These are phyloP conservation scores for Colletotrichum sublineola DNA, from an alignment of 2,329 filamentous ascomycete species.

Conservation along the genomic window DNA sequence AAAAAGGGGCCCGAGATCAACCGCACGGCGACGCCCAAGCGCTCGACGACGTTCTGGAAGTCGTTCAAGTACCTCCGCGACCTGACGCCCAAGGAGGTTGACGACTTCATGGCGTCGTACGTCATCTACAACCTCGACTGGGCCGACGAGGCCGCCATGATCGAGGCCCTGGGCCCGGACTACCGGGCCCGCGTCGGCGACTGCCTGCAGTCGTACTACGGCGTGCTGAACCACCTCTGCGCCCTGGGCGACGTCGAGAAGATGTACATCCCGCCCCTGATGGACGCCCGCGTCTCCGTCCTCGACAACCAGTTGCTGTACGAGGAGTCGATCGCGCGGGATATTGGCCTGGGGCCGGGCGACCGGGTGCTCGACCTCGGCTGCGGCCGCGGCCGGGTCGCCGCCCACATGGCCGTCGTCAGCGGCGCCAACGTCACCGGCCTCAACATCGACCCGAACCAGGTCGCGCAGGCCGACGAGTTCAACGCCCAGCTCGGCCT, in stretches of 20 bases:
- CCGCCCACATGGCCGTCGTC: slow-evolving; percentile 65
- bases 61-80: slow-evolving; percentile 64
- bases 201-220: slow-evolving; percentile 65
- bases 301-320: slow-evolving; percentile 66
- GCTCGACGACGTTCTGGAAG: slow-evolving; percentile 63
- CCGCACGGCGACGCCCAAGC: slow-evolving; percentile 52
- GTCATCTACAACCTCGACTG: slow-evolving; percentile 69
- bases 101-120: slow-evolving; percentile 69
- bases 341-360: slow-evolving; percentile 60
- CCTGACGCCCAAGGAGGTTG: slow-evolving; percentile 63
- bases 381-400: slow-evolving; percentile 66
- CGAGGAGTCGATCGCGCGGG: slow-evolving; percentile 63
- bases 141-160: slow-evolving; percentile 63
- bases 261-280: slow-evolving; percentile 69
- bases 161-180: slow-evolving; percentile 60
- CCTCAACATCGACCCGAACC: slow-evolving; percentile 67
- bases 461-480: slow-evolving; percentile 59
- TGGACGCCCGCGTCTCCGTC: slow-evolving; percentile 63
- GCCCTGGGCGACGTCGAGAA: slow-evolving; percentile 69
- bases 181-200: slow-evolving; percentile 65
- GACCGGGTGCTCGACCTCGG: slow-evolving; percentile 65
- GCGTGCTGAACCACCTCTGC: slow-evolving; percentile 67
- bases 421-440: slow-evolving; percentile 63
- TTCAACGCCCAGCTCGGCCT: slow-evolving; percentile 61
- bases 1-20: slow-evolving; percentile 3